Base-by-base conservation (phyloP, 1,284 basidiomycete genomes). In the Pseudomicrostroma phylloplanum region DNA sequence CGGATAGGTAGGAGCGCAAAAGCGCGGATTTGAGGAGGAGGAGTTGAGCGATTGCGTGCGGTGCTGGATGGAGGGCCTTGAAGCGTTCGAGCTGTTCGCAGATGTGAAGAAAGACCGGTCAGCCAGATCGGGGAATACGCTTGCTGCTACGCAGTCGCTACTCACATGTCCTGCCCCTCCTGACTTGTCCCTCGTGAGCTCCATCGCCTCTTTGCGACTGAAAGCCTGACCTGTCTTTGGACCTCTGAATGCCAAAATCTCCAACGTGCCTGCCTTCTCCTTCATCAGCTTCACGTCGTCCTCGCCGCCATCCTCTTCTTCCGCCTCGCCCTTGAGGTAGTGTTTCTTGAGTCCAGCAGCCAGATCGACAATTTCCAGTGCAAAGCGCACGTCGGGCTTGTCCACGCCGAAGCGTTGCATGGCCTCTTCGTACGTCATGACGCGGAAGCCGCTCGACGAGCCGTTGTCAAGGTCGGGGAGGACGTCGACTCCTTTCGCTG, bases 321-420 rank as follows among this genome's bases (percentile, higher is more conserved):
- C 57, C 30, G 12, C 40, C 13, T 21, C 21, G 17, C 21, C n/a
- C 13, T 39, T 26, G 26, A 61, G 13, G 17, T 40, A 36, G 40
- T 43, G 9, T 43, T 25, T 40, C 9, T 36, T 36, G 3, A 36
- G 30, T 36, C 30, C 30, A 36, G 30, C 30, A 36, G 30, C 30
- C 11, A 77, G 61, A 39, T 76, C 70, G 39, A 63, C 60, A 1
- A 77, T 63, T 25, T 63, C 21, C 11, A 93, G 84, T 55, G 85
- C 86, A 81, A 90, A 93, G 59, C 93, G 85, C 56, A 88, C 86
- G 80, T 97, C 92, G 43, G 92, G 92, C 82, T 97, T 97, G 82
- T 97, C 92, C 56, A 90, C 91, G 9, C 93, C 92, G 83, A 88
- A 96, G 86, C 60, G 57, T 1, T 61, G 58, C 70, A 73, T 73